These are phyloP conservation scores for Capronia epimyces DNA, from an alignment of 2,329 filamentous ascomycete species.

Conservation along the genomic window DNA sequence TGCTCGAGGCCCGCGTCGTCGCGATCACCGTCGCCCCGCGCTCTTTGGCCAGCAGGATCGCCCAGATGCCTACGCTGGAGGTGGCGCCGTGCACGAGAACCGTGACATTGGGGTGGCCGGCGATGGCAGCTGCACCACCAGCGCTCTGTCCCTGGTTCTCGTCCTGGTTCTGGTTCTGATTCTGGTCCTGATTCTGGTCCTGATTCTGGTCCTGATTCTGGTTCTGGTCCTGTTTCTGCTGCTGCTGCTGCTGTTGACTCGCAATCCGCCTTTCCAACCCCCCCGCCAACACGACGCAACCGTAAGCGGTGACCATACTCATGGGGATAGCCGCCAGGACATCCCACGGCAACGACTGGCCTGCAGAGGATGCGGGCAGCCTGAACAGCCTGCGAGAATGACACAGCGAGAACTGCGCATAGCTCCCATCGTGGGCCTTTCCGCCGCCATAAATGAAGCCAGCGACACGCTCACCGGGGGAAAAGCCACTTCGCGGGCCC, in stretches of 20 bases:
- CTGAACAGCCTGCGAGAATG: background rate
- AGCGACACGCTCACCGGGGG: background rate
- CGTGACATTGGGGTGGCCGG: background rate
- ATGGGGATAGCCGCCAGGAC: slow-evolving; percentile 1
- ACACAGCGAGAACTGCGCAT: background rate
- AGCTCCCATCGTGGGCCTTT: slow-evolving; percentile 5
- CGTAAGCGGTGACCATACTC: slow-evolving; percentile 5
- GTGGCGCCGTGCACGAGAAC: slow-evolving; percentile 1
- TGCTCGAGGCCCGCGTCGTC: background rate
- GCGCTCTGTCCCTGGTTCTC: too few relatives aligned
- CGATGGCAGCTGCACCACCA: too few relatives aligned
- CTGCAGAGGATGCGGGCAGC: background rate
- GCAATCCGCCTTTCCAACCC: background rate
- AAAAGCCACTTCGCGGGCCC: background rate
- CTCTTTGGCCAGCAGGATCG: slow-evolving; percentile 5
- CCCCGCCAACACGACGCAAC: slow-evolving; percentile 1
- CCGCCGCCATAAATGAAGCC: slow-evolving; percentile 2
- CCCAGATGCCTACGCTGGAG: background rate
- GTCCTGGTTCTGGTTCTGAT: too few relatives aligned
- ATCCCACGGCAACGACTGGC: background rate
- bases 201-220: too few relatives aligned
- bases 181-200: too few relatives aligned
- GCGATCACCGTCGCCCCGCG: background rate
- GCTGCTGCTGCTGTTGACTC: background rate
- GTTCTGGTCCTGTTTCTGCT: too few relatives aligned